phyloP scores from a whole-genome alignment of 768 basidiomycete genomes.

The Suillus subalutaceus region DNA sequence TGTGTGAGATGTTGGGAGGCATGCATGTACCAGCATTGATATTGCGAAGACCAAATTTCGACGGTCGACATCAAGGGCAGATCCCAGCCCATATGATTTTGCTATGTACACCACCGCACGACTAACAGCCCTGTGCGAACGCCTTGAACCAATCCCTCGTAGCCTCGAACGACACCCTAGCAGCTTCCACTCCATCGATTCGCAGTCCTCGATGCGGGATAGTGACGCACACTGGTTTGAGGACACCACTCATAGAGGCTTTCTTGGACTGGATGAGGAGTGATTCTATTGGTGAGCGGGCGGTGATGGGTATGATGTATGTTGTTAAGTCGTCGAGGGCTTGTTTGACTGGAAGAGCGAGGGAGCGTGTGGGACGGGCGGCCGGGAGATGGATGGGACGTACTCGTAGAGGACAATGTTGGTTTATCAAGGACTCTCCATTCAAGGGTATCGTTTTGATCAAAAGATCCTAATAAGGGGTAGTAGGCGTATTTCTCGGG shows the following conservation, averaged over 20 bases:
- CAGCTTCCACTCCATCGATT: constrained; percentile 65
- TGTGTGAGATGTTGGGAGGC: neutral
- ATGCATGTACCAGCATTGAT: too few species aligned
- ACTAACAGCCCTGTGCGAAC: constrained; percentile 14
- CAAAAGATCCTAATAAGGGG: constrained; percentile 29
- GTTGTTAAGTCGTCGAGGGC: too few species aligned
- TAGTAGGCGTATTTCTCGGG: constrained; percentile 48
- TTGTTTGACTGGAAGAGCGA: too few species aligned
- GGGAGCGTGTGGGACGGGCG: too few species aligned
- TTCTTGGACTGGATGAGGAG: constrained; percentile 45
- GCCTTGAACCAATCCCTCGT: constrained; percentile 51
- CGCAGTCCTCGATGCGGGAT: constrained; percentile 64
- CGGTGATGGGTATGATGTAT: too few species aligned
- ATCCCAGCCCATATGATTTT: neutral
- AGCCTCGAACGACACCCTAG: constrained; percentile 55
- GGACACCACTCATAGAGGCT: constrained; percentile 15
- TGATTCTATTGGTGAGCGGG: constrained; percentile 14
- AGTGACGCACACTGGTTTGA: constrained; percentile 53
- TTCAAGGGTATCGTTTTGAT: too few species aligned
- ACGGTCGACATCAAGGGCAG: too few species aligned
- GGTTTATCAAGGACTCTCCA: too few species aligned
- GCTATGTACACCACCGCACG: neutral
- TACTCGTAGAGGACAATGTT: too few species aligned
- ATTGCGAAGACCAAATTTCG: too few species aligned
- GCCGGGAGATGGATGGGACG: too few species aligned